Evolutionary conservation across 371 early-diverging fungal species (phyloP).

Genomic region (Parasitella parasitica): DNA sequence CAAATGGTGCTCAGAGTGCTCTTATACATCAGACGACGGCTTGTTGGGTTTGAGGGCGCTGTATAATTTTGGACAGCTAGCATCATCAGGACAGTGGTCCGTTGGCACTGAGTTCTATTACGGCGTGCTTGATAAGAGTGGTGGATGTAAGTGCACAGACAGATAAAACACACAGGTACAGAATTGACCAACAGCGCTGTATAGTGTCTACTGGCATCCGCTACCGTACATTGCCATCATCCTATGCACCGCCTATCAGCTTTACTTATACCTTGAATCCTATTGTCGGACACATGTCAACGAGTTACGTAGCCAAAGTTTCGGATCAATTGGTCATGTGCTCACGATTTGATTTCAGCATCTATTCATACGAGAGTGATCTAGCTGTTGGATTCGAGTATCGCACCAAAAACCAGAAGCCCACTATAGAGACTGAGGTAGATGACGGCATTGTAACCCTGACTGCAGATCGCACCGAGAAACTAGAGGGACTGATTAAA

Average conservation of each 20-base stretch:
- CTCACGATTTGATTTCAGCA: slow-evolving; percentile 85
- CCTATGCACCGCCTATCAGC: slow-evolving; percentile 53
- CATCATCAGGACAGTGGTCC: slow-evolving; percentile 63
- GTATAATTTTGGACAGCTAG: slow-evolving; percentile 66
- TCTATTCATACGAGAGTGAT: slow-evolving; percentile 87
- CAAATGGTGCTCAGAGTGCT: slow-evolving; percentile 77
- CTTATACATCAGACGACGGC: slow-evolving; percentile 75
- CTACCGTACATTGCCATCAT: slow-evolving; percentile 64
- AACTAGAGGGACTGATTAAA: slow-evolving; percentile 64
- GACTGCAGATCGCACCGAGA: slow-evolving; percentile 27
- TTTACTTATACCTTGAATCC: slow-evolving; percentile 79
- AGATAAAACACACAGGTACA: no score
- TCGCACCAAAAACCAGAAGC: slow-evolving; percentile 23
- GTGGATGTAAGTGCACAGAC: slow-evolving; percentile 84
- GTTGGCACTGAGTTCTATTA: slow-evolving; percentile 83
- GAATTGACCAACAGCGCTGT: no score
- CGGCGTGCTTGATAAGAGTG: slow-evolving; percentile 81
- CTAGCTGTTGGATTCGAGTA: slow-evolving; percentile 82
- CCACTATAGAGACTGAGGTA: slow-evolving; percentile 1
- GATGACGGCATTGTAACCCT: slow-evolving; percentile 12
- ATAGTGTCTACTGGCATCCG: slow-evolving; percentile 72
- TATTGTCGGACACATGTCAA: slow-evolving; percentile 84
- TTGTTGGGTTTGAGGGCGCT: slow-evolving; percentile 77
- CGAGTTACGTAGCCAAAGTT: slow-evolving; percentile 80
- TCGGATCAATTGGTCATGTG: slow-evolving; percentile 68